Evolutionary conservation across 1,284 basidiomycete species (phyloP), one percentile per base, ranked within the genome.

Genomic region (Phellinidium pouzarii): DNA sequence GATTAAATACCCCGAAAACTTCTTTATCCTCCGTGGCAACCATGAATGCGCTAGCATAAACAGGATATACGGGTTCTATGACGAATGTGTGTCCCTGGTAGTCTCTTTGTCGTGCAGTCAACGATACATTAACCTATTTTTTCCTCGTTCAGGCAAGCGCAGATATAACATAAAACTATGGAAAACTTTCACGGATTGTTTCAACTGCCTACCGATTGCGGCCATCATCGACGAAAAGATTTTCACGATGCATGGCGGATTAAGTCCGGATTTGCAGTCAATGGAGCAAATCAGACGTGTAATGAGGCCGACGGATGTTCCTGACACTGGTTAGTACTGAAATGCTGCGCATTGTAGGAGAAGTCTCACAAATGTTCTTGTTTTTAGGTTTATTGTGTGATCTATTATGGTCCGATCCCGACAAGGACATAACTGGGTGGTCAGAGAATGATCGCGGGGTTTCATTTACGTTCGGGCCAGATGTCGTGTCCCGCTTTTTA

Each of bases 281-380:
- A 99, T 99, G 95, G 95, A 99, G 72, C 94, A 99, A 77, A 99
- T 99, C 76, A 81, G 96, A 69, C 82, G 95, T 68, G 94, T 99
- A 48, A 98, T 98, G 95, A 79, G 95, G 74, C 96, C 95, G 37
- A 99, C 95, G 55, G 95, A 99, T 71, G 95, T 99, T 51, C 95
- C 96, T 59, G 95, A 99, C 73, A 97, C 94, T 59, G 94, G 94
- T 91, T 60, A 62, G 82, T 70, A 27, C 40, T 36, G 12, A 19
- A 19, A 26, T 52, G 14, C 50, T 58, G 40, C 34, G 23, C 20
- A 25, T 59, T 20, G 48, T 62, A 29, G 48, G 22, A 23, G 9
- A 17, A 41, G 14, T 17, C 48, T 22, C 3, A 25, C 44, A 19
- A 7, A 26, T 19, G 8, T 34, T 48, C 40, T 53, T 47, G 38